phyloP scores from a whole-genome alignment of 805 yeast species.

The Candida germanica region DNA sequence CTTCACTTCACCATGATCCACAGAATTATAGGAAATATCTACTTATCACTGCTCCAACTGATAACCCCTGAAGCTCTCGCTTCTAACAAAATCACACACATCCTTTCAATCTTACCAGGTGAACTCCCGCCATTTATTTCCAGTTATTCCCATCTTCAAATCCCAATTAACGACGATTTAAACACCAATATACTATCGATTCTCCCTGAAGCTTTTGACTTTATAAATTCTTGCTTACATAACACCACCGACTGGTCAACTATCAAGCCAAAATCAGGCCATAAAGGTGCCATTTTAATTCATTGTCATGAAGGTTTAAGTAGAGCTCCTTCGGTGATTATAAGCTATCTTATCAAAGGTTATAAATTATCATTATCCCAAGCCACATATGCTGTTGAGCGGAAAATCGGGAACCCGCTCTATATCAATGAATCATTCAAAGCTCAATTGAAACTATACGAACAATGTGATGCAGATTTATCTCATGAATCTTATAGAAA shows the following conservation, averaged over 20 bases:
- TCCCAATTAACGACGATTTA: constrained; percentile 72
- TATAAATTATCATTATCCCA: constrained; percentile 55
- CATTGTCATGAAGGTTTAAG: constrained; percentile 56
- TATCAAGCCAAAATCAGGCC: constrained; percentile 32
- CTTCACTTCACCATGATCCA: constrained; percentile 25
- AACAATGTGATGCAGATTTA: constrained; percentile 30
- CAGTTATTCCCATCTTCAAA: constrained; percentile 52
- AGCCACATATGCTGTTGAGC: constrained; percentile 72
- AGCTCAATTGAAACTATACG: constrained; percentile 67
- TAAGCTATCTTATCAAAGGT: constrained; percentile 49
- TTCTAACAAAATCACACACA: constrained; percentile 53
- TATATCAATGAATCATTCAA: constrained; percentile 67
- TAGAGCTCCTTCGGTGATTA: constrained; percentile 44
- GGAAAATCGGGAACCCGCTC: constrained; percentile 46
- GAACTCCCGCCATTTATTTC: constrained; percentile 47
- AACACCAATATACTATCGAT: constrained; percentile 61
- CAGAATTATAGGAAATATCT: constrained; percentile 76
- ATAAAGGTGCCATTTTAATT: constrained; percentile 44
- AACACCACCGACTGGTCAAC: constrained; percentile 41
- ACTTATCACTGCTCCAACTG: constrained; percentile 57
- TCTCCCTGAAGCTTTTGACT: constrained; percentile 59
- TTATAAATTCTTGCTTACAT: constrained; percentile 38
- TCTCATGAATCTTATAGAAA: constrained; percentile 22
- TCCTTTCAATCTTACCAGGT: constrained; percentile 69
- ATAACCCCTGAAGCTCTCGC: constrained; percentile 48